phyloP scores from a whole-genome alignment of 805 yeast species.

The Monosporozyma yasuniensis region DNA sequence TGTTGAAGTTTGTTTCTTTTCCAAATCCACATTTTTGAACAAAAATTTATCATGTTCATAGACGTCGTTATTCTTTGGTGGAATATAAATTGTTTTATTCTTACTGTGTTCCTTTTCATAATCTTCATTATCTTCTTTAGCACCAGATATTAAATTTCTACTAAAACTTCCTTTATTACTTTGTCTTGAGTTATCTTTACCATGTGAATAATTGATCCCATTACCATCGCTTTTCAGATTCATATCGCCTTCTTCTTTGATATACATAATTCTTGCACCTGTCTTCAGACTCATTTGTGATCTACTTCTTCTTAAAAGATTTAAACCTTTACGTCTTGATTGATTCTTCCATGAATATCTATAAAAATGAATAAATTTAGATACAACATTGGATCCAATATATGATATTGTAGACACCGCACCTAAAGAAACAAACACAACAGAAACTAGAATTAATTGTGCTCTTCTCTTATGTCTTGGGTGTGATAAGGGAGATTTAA shows the following conservation, averaged over 20 bases:
- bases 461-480: constrained; percentile 20
- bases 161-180: constrained; percentile 3
- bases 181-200: not conserved
- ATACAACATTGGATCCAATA: constrained; percentile 9
- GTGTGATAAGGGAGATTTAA: constrained; percentile 17
- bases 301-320: constrained; percentile 18
- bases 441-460: constrained; percentile 15
- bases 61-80: constrained; percentile 25
- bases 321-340: constrained; percentile 1
- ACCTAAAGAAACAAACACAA: constrained; percentile 14
- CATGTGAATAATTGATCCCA: not conserved
- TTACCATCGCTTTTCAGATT: constrained; percentile 1
- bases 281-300: constrained; percentile 23
- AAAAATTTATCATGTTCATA: constrained; percentile 28
- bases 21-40: constrained; percentile 24
- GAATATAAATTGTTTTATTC: constrained; percentile 23
- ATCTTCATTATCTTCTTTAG: not conserved
- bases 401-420: constrained; percentile 15
- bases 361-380: constrained; percentile 9
- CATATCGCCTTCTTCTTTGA: constrained; percentile 18
- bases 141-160: not conserved
- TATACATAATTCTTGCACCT: constrained; percentile 29
- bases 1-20: constrained; percentile 18
- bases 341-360: constrained; percentile 6
- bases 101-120: constrained; percentile 2